Evolutionary conservation across 148 eudicot species (phyloP), one percentile per base, ranked within the genome.

Genomic region (Spergularia marina): DNA sequence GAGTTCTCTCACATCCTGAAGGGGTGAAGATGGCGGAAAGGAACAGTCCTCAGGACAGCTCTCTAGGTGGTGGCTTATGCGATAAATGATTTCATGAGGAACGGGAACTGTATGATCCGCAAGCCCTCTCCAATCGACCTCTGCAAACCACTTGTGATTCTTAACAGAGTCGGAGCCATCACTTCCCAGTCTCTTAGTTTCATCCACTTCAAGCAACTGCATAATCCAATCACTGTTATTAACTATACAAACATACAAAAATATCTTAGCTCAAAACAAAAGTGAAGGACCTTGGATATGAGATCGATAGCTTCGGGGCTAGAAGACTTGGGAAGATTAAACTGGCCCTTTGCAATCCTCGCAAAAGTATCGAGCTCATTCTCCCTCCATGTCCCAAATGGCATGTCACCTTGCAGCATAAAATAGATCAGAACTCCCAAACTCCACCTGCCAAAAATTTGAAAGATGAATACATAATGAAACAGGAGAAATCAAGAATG

Each of bases 331-430:
- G 96, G 93, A 70, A 90, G 94, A 80, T 83, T 90, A 65, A 90
- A 81, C 80, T 89, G 96, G 71, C 97, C 99, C 84, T 90, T 90
- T 12, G 93, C 96, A 64, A 92, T 95, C 83, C 89, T 89, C 53
- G 94, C 96, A 68, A 84, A 83, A 23, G 96, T 89, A 82, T 89
- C 96, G 9, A 92, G 89, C 83, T 95, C 97, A 57, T 86, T 92
- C 61, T 89, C 90, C 86, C 99, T 84, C 99, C 96, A 95, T 14
- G 97, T 89, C 71, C 99, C 99, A 77, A 95, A 95, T 41, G 99
- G 99, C 99, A 90, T 90, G 78, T 95, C 99, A 61, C 96, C 91
- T 87, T 88, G 89, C 60, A 95, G 88, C 99, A 92, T 92, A 84
- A 85, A 88, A 82, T 88, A 92, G 78, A 90, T 87, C 84, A 95